Percentiles rank a stretch among this genome's conserved stretches.
Conservation (phyloP, 345 rosid species). For the Sisymbrium altissimum region DNA sequence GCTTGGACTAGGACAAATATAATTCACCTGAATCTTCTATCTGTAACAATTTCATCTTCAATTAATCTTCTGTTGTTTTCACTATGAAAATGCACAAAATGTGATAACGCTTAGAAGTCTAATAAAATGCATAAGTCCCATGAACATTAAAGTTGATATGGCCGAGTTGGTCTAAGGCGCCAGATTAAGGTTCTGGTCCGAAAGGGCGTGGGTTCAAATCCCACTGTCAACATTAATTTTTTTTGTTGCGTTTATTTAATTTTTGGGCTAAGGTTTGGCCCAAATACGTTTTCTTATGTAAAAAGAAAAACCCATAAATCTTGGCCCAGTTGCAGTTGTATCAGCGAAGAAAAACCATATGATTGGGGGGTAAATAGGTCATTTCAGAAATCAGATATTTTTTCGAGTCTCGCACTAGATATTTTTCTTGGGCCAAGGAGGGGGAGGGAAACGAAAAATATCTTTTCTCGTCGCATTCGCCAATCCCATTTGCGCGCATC, state of each 20-base stretch:
- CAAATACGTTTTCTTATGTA: neutral
- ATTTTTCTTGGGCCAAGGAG: constrained; percentile 8
- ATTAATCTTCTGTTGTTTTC: too few species aligned
- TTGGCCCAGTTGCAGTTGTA: neutral
- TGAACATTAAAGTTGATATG: constrained; percentile 52
- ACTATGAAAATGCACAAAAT: too few species aligned
- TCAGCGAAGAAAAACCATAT: neutral
- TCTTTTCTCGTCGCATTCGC: neutral
- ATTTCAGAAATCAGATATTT: neutral
- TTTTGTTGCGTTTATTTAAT: neutral
- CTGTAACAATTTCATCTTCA: too few species aligned
- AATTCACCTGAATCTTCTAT: too few species aligned
- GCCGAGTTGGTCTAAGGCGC: constrained; percentile 99
- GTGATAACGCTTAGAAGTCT: too few species aligned
- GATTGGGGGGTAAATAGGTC: neutral
- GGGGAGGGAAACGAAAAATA: too few species aligned
- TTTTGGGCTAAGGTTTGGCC: neutral
- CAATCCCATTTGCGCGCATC: neutral
- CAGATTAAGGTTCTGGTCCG: constrained; percentile 99
- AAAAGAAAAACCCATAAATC: neutral
- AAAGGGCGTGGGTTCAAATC: constrained; percentile 99
- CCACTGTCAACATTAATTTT: constrained; percentile 71
- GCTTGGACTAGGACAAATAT: too few species aligned
- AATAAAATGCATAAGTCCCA: too few species aligned
- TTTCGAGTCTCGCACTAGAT: neutral